Conservation (phyloP, 1,139 yeast species). For the Diutina pseudorugosa region DNA sequence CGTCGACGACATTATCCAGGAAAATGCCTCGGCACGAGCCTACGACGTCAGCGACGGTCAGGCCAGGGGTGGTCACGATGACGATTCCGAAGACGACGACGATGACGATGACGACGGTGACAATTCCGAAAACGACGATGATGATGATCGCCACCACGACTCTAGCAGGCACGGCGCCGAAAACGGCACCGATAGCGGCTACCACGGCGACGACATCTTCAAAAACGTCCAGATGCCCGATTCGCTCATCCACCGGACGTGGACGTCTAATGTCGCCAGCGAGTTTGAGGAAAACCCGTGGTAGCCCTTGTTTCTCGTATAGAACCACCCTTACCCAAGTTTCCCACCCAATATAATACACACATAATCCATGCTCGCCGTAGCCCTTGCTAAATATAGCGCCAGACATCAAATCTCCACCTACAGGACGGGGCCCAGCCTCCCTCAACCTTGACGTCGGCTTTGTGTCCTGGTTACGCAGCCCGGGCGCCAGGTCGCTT, state of each 20-base stretch:
- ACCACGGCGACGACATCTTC: constrained; percentile 39
- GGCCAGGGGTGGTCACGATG: constrained; percentile 3
- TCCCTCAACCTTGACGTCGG: not conserved
- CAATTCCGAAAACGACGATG: not conserved
- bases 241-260: constrained; percentile 37
- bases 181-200: constrained; percentile 7
- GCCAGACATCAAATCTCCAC: not conserved
- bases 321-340: no score
- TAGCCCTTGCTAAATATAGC: not conserved
- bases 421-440: not conserved
- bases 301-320: not conserved
- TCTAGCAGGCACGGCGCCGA: not conserved
- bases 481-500: not conserved
- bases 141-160: no score
- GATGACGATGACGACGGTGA: constrained; percentile 10
- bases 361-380: not conserved
- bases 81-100: constrained; percentile 4
- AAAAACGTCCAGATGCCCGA: constrained; percentile 38
- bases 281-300: constrained; percentile 28
- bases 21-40: constrained; percentile 21
- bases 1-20: constrained; percentile 41
- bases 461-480: not conserved
- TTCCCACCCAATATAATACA: no score
- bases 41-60: constrained; percentile 24
- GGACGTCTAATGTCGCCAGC: constrained; percentile 22